These are phyloP conservation scores for Talaromyces rugulosus DNA, from an alignment of 2,329 filamentous ascomycete species.

Conservation along the genomic window DNA sequence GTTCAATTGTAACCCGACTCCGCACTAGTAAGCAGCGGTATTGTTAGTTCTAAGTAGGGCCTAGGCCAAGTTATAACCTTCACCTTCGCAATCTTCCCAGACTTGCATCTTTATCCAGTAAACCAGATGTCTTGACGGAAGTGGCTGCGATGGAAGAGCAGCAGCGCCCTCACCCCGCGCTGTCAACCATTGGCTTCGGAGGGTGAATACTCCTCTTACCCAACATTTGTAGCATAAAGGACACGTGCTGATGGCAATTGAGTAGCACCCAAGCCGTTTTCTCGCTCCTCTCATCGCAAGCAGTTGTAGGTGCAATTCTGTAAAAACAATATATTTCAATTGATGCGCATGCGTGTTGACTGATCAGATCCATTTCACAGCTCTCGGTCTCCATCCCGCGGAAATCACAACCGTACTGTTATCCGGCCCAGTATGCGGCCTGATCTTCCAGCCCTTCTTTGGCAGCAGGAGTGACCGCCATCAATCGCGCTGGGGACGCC, in stretches of 20 bases:
- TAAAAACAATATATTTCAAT: not conserved
- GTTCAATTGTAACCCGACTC: too few species aligned
- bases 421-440: conserved; percentile 4
- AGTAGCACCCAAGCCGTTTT: not conserved
- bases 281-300: not conserved
- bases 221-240: not conserved
- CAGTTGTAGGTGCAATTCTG: not conserved
- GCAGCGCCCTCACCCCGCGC: not conserved
- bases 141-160: not conserved
- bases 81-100: too few species aligned
- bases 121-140: too few species aligned
- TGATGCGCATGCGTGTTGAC: not conserved
- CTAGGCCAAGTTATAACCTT: too few species aligned
- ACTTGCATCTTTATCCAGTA: too few species aligned
- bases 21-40: too few species aligned
- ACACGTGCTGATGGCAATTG: not conserved
- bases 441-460: not conserved
- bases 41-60: too few species aligned
- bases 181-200: not conserved
- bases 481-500: not conserved
- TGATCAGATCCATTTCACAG: not conserved
- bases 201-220: not conserved
- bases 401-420: not conserved
- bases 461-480: not conserved
- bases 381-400: not conserved